These are phyloP conservation scores for Sextonia rubra DNA, from an alignment of 164 flowering plant genomes.

Conservation along the genomic window DNA sequence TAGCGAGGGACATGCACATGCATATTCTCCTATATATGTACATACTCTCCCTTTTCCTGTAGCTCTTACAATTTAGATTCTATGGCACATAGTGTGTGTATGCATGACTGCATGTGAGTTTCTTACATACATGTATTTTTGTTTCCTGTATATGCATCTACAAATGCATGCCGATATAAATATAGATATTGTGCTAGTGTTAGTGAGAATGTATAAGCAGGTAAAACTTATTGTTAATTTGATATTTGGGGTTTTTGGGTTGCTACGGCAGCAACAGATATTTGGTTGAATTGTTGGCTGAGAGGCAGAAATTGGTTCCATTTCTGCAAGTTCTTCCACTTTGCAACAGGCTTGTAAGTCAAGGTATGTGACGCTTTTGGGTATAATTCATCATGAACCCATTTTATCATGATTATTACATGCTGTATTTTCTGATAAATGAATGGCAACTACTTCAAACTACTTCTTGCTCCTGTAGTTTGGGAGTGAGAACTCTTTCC, in stretches of 20 bases:
- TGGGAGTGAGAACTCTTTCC: neutral
- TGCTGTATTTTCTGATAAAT: neutral
- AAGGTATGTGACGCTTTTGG: conserved; percentile 37
- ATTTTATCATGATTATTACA: neutral
- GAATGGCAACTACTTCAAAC: neutral
- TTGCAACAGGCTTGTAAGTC: conserved; percentile 64
- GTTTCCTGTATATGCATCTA: neutral
- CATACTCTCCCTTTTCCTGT: neutral
- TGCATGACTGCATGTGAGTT: neutral
- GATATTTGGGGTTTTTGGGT: conserved; percentile 4
- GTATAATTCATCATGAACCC: neutral
- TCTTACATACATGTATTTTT: neutral
- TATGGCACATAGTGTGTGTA: neutral
- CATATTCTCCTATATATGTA: neutral
- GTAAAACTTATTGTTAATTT: neutral
- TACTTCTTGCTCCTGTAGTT: neutral
- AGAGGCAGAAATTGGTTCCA: conserved; percentile 73
- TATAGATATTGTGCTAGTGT: neutral
- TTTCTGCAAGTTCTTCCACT: conserved; percentile 65
- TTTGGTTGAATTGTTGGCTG: conserved; percentile 66
- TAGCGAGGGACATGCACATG: too few relatives aligned
- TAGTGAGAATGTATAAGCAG: neutral
- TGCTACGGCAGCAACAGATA: conserved; percentile 38
- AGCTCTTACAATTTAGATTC: neutral
- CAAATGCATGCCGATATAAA: neutral